A percentile compares a stretch with the other conserved stretches of the same genome.
Conservation (phyloP, 495 filamentous ascomycete genomes). For the Penicillium mononematosum region DNA sequence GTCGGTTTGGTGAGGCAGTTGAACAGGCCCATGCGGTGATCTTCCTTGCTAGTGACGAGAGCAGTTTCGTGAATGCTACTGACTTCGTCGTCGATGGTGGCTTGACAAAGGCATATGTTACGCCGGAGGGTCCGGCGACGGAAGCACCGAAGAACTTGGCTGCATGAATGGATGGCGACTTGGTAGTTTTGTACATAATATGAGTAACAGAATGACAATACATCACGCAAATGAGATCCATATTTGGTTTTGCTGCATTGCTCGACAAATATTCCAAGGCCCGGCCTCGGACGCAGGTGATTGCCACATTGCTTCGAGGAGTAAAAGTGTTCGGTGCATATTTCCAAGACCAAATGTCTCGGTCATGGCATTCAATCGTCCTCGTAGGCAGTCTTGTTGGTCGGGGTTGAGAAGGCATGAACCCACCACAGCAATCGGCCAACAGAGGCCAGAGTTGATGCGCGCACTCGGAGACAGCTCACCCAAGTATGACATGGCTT, state of each 20-base stretch:
- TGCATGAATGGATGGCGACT: neutral
- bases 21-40: conserved; percentile 94
- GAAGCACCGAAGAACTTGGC: conserved; percentile 64
- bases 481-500: conserved; percentile 32
- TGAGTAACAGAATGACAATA: conserved; percentile 9
- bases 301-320: conserved; percentile 41
- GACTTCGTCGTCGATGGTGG: conserved; percentile 98
- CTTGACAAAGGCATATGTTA: conserved; percentile 91
- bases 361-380: conserved; percentile 28
- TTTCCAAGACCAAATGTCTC: conserved; percentile 37
- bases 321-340: conserved; percentile 36
- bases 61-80: conserved; percentile 86
- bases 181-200: conserved; percentile 10
- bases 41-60: conserved; percentile 92
- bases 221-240: conserved; percentile 43
- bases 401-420: conserved; percentile 28
- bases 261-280: conserved; percentile 42
- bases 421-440: conserved; percentile 40
- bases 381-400: conserved; percentile 26
- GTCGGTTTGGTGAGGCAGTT: conserved; percentile 95
- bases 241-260: conserved; percentile 40
- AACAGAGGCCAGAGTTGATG: conserved; percentile 41
- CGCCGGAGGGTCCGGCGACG: conserved; percentile 73
- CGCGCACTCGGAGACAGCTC: conserved; percentile 31
- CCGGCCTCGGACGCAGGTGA: conserved; percentile 28